Base-by-base conservation (phyloP, 1,139 yeast species). In the Magnusiomyces suaveolens region DNA sequence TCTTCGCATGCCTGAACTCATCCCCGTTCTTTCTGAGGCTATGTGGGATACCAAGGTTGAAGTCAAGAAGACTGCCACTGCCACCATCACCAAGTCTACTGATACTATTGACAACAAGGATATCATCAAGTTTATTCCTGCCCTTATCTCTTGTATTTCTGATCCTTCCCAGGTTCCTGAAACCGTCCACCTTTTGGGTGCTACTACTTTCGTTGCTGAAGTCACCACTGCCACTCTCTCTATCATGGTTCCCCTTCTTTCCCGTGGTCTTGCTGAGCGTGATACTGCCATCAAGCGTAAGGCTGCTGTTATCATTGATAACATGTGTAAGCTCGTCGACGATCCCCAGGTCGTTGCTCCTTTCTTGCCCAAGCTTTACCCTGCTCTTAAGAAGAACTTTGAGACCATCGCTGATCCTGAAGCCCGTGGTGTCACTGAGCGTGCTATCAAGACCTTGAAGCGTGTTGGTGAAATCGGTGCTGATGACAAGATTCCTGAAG, bases 261-360 rank as follows among this genome's bases (percentile, higher is more conserved):
- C 95, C 67, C 90, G 98, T 86, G 98, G 98, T 89, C 83, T 92
- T 73, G 95, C 95, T 73, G 98, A 92, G 81, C 94, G 98, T 82
- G 98, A 92, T 70, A 92, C 98, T 66, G 81, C 97, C 67, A 92
- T 92, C 81, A 92, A 92, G 87, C 90, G 98, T 83, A 92, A 92
- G 83, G 85, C 97, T 70, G 98, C 98, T 68, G 98, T 92, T 73
- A 92, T 92, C 77, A 87, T 90, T 70, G 98, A 92, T 77, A 92
- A 92, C 95, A 92, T 92, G 98, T 92, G 98, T 87, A 92, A 92
- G 81, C 87, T 92, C 78, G 98, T 92, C 79, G 97, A 92, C 72
- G 98, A 92, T 75, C 98, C 98, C 67, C 97, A 92, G 81, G 92
- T 92, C 72, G 95, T 92, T 78, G 97, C 97, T 80, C 98, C 98